These are phyloP conservation scores for Suillus plorans DNA, from an alignment of 768 basidiomycete species.

Conservation along the genomic window DNA sequence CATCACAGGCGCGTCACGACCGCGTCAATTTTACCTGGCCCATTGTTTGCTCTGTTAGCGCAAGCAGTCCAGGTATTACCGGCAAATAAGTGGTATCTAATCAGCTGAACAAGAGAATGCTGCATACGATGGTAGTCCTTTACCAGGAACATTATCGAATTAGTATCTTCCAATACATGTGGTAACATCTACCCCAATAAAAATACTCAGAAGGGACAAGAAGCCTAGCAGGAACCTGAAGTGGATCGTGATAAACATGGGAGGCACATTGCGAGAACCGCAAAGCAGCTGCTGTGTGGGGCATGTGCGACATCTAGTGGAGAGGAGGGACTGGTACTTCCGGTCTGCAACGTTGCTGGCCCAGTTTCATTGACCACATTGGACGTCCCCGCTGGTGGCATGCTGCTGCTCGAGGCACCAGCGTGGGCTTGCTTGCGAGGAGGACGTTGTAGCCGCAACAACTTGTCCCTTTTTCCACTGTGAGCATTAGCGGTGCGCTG, in stretches of 20 bases:
- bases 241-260: background rate
- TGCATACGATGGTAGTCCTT: background rate
- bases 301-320: background rate
- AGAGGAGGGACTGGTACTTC: background rate
- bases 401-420: background rate
- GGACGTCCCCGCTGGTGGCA: background rate
- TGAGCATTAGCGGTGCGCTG: background rate
- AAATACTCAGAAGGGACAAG: background rate
- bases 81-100: background rate
- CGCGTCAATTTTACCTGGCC: too few species aligned
- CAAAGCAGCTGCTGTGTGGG: background rate
- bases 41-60: background rate
- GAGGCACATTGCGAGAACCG: background rate
- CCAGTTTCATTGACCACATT: background rate
- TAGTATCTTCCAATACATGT: background rate
- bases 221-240: background rate
- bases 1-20: slow-evolving; percentile 44
- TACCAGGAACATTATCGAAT: background rate
- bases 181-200: background rate
- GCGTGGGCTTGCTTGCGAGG: background rate
- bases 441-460: background rate
- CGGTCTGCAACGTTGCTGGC: background rate
- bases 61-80: background rate
- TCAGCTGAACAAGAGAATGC: background rate
- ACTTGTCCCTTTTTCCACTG: background rate